phyloP scores from a whole-genome alignment of 148 eudicot species.

The Chenopodium suecicum region DNA sequence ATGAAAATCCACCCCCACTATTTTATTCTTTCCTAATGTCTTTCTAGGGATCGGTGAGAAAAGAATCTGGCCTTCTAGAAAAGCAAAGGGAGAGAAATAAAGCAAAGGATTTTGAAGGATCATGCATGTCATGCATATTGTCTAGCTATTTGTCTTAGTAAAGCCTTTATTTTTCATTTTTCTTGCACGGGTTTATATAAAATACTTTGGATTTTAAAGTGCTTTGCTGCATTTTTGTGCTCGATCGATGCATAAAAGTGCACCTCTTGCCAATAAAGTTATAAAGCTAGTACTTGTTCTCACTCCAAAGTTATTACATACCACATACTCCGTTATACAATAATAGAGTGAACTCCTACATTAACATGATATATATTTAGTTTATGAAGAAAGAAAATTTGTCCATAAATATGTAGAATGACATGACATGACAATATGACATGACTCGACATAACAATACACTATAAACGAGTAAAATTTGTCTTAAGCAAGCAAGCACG shows the following conservation, averaged over 20 bases:
- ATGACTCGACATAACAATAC: no score
- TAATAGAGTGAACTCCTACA: no score
- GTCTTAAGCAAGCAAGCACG: no score
- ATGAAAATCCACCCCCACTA: neutral
- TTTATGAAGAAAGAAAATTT: no score
- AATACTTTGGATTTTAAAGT: slow-evolving; percentile 23
- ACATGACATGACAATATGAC: no score
- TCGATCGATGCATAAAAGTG: neutral
- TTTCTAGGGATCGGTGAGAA: slow-evolving; percentile 31
- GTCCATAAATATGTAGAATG: no score
- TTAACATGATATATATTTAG: no score
- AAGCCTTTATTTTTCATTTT: neutral
- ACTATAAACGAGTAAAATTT: no score
- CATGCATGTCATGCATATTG: slow-evolving; percentile 15
- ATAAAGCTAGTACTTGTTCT: slow-evolving; percentile 8
- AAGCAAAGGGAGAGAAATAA: slow-evolving; percentile 18
- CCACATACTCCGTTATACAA: no score
- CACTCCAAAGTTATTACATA: neutral
- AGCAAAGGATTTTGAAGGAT: slow-evolving; percentile 2
- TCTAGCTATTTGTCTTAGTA: slow-evolving; percentile 5
- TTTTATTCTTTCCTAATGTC: slow-evolving; percentile 1
- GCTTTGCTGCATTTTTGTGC: slow-evolving; percentile 18
- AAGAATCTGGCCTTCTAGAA: slow-evolving; percentile 27
- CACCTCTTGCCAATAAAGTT: neutral
- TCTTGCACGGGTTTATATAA: slow-evolving; percentile 13